Conservation (phyloP, 768 basidiomycete genomes). For the Naganishia onofrii region DNA sequence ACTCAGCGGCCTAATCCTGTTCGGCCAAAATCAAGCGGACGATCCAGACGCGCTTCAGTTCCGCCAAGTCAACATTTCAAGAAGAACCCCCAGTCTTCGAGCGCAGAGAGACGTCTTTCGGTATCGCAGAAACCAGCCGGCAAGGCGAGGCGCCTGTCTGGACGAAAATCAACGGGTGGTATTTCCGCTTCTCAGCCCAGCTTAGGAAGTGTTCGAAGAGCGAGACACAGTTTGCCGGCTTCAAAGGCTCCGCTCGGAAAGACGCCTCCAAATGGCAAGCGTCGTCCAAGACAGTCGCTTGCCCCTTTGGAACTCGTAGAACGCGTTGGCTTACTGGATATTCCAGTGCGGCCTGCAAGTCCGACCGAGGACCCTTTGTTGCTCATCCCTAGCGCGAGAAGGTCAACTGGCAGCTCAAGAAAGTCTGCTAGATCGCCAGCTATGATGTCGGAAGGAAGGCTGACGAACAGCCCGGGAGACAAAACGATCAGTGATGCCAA, state of each 20-base stretch:
- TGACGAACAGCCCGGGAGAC: no score
- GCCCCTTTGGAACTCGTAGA: slow-evolving; percentile 14
- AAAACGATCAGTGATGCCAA: not conserved
- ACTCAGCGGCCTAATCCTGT: not conserved
- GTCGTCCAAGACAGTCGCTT: slow-evolving; percentile 19
- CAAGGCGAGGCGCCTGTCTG: not conserved
- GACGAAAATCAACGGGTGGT: slow-evolving; percentile 14
- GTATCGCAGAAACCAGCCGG: not conserved
- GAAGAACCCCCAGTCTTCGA: not conserved
- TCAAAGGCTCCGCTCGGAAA: not conserved
- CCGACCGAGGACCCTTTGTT: slow-evolving; percentile 23
- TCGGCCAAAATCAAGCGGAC: not conserved
- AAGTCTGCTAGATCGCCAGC: not conserved
- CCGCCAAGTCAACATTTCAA: not conserved
- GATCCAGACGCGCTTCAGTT: slow-evolving; percentile 1
- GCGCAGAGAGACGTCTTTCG: not conserved
- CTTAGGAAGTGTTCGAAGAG: not conserved
- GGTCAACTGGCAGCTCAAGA: not conserved
- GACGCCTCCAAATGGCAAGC: not conserved
- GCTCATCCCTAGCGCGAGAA: slow-evolving; percentile 13
- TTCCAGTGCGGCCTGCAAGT: slow-evolving; percentile 16
- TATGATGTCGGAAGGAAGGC: not conserved
- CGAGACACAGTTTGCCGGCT: slow-evolving; percentile 10
- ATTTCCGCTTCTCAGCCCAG: slow-evolving; percentile 1
- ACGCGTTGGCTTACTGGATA: slow-evolving; percentile 14